These are phyloP conservation scores for Chaetothyriales sp. DNA, from an alignment of 2,329 filamentous ascomycete species.

Conservation along the genomic window DNA sequence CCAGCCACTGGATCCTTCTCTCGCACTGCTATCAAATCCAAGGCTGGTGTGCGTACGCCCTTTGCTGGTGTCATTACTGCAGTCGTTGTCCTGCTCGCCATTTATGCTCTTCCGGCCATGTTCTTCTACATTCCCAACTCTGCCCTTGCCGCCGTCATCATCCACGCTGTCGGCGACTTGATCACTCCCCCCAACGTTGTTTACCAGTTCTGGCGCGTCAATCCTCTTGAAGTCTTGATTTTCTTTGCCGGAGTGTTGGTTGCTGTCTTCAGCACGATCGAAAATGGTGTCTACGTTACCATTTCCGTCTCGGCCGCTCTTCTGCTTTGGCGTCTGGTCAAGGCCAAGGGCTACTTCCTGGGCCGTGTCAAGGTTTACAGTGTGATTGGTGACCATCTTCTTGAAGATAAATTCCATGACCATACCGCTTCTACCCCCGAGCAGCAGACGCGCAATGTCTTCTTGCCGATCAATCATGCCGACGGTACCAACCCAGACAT, in stretches of 20 bases:
- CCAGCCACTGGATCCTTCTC: constrained; percentile 92
- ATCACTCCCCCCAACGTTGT: constrained; percentile 82
- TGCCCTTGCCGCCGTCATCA: constrained; percentile 73
- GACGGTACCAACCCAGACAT: constrained; percentile 83
- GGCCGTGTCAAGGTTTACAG: constrained; percentile 73
- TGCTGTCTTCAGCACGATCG: constrained; percentile 74
- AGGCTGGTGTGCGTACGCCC: constrained; percentile 84
- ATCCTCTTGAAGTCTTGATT: constrained; percentile 75
- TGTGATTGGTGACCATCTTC: constrained; percentile 58
- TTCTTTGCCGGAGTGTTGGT: constrained; percentile 89
- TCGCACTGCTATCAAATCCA: constrained; percentile 90
- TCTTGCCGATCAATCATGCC: constrained; percentile 70
- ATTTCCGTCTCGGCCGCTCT: constrained; percentile 62
- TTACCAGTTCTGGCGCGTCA: constrained; percentile 90
- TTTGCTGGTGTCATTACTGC: constrained; percentile 83
- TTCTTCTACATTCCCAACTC: constrained; percentile 89
- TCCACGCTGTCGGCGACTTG: constrained; percentile 85
- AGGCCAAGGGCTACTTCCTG: constrained; percentile 69
- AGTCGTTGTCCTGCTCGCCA: constrained; percentile 68
- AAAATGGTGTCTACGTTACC: constrained; percentile 82
- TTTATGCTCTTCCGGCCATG: constrained; percentile 72
- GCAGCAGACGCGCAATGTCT: constrained; percentile 50
- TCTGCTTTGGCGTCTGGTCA: constrained; percentile 68
- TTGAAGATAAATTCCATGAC: constrained; percentile 44
- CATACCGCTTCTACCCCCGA: constrained; percentile 11